Evolutionary conservation across 2,329 filamentous ascomycete species (phyloP).

Genomic region (Myriangium duriaei): DNA sequence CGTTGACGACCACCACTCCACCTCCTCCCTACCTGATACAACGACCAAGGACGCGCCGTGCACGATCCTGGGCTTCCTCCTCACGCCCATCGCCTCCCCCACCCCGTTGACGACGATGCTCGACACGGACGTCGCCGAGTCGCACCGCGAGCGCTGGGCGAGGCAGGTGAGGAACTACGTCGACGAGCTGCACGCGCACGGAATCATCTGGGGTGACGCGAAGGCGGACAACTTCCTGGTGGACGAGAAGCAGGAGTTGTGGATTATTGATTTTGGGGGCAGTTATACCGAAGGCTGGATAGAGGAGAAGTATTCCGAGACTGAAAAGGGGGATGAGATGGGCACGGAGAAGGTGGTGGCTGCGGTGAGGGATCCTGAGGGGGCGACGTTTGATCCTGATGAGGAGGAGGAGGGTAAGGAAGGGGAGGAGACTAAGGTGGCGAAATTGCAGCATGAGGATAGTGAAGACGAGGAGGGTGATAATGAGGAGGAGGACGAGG

Average conservation of each 20-base stretch:
- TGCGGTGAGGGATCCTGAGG: constrained; percentile 19
- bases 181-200: constrained; percentile 21
- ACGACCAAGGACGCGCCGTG: constrained; percentile 10
- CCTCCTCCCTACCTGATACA: background rate
- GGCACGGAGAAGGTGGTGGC: constrained; percentile 20
- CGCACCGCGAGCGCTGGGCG: constrained; percentile 22
- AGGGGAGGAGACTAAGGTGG: constrained; percentile 10
- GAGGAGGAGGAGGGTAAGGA: constrained; percentile 6
- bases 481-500: constrained; percentile 11
- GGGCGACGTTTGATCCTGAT: constrained; percentile 15
- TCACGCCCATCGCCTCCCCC: constrained; percentile 21
- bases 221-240: constrained; percentile 31
- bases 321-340: constrained; percentile 23
- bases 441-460: constrained; percentile 1
- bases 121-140: constrained; percentile 18
- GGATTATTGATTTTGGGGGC: constrained; percentile 29
- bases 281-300: constrained; percentile 28
- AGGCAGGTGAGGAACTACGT: constrained; percentile 18
- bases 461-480: constrained; percentile 10
- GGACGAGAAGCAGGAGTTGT: constrained; percentile 23
- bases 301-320: constrained; percentile 23
- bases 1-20: background rate
- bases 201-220: constrained; percentile 28
- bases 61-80: constrained; percentile 23
- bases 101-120: constrained; percentile 22